Percentiles rank a stretch among this genome's conserved stretches.
phyloP scores from a whole-genome alignment of 768 basidiomycete genomes.

The Gymnopilus dilepis region DNA sequence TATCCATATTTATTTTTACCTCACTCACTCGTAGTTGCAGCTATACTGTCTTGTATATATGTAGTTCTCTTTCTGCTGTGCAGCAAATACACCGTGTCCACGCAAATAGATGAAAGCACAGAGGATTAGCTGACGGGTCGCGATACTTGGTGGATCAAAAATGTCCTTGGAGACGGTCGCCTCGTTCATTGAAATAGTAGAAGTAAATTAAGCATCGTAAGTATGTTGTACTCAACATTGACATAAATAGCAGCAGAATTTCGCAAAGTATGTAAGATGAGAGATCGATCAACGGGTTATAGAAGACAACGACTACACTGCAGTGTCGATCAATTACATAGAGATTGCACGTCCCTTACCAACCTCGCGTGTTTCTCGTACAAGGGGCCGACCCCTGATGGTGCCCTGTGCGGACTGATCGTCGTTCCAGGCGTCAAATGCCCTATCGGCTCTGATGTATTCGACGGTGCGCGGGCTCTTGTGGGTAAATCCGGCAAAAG shows the following conservation, averaged over 20 bases:
- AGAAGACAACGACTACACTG: slow-evolving; percentile 8
- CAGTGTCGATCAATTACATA: slow-evolving; percentile 53
- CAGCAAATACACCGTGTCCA: not conserved
- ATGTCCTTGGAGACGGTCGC: not conserved
- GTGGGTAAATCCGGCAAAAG: slow-evolving; percentile 92
- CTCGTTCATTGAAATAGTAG: not conserved
- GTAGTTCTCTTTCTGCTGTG: not conserved
- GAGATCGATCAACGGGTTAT: slow-evolving; percentile 5
- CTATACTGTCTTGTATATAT: not conserved
- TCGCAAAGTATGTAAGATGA: slow-evolving; percentile 7
- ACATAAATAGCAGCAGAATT: not conserved
- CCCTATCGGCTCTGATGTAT: slow-evolving; percentile 77
- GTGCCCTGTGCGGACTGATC: slow-evolving; percentile 50
- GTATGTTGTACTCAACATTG: slow-evolving; percentile 1
- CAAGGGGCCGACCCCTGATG: slow-evolving; percentile 67
- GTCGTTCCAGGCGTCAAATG: slow-evolving; percentile 64
- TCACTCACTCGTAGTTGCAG: not conserved
- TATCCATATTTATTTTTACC: slow-evolving; percentile 9
- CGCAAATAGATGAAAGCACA: not conserved
- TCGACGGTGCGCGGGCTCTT: slow-evolving; percentile 83
- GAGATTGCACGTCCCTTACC: slow-evolving; percentile 85
- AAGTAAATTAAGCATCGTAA: not conserved
- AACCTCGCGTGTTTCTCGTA: slow-evolving; percentile 64
- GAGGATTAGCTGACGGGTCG: not conserved
- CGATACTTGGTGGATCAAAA: not conserved